A percentile compares a stretch with the other conserved stretches of the same genome.
Conservation (phyloP, 441 rosid genomes). For the Macaranga tanarius region DNA sequence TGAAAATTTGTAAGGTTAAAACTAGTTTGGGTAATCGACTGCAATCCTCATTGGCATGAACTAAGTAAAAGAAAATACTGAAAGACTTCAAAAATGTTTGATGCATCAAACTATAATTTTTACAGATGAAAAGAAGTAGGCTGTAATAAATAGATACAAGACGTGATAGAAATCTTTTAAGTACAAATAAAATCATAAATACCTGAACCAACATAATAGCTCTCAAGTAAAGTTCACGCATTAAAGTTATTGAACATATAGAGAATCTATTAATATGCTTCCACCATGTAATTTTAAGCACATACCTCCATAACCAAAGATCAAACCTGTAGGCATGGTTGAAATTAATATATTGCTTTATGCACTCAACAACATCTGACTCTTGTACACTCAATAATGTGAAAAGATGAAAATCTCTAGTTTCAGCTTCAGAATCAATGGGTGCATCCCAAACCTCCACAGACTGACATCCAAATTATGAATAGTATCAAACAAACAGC, state of each 20-base stretch:
- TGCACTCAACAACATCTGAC: background rate
- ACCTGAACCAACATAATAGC: conserved; percentile 4
- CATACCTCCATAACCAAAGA: conserved; percentile 7
- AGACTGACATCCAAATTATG: conserved; percentile 64
- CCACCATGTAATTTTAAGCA: conserved; percentile 6
- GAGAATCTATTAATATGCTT: conserved; percentile 7
- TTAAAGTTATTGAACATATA: background rate
- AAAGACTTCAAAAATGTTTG: background rate
- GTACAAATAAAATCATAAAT: background rate
- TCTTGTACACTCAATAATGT: background rate
- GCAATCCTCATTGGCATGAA: no score
- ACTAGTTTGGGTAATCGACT: no score
- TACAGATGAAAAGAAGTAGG: background rate
- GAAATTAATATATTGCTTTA: background rate
- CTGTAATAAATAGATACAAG: background rate
- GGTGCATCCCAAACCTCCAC: conserved; percentile 58
- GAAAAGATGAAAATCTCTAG: background rate
- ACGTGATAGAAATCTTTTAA: background rate
- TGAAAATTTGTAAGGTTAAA: no score
- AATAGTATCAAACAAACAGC: conserved; percentile 63
- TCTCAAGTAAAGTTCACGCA: background rate
- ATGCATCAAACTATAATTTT: background rate
- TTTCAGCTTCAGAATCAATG: conserved; percentile 26
- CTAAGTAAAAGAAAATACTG: background rate
- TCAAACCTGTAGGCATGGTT: background rate